Conservation (phyloP, 768 basidiomycete genomes). For the Lentinus brumalis region DNA sequence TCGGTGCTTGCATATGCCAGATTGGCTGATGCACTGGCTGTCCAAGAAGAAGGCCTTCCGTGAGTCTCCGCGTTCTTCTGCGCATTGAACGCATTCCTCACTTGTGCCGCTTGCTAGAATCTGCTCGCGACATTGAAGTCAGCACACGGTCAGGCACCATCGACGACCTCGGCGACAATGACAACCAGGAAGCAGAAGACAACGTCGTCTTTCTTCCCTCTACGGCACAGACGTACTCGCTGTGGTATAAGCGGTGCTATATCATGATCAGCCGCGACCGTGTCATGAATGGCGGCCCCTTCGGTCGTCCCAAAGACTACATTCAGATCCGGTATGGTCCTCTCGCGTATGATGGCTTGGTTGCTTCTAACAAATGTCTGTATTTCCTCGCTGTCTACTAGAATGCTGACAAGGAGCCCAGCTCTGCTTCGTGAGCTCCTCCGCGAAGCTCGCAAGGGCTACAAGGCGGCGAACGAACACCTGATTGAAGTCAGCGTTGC, state of each 20-base stretch:
- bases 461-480: conserved; percentile 52
- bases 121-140: conserved; percentile 27
- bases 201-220: conserved; percentile 33
- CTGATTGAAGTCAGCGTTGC: conserved; percentile 55
- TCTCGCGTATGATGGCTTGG: too few relatives aligned
- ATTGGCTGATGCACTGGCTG: conserved; percentile 75
- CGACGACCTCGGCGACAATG: background rate
- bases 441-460: conserved; percentile 52
- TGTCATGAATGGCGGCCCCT: conserved; percentile 32
- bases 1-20: conserved; percentile 41
- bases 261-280: conserved; percentile 36
- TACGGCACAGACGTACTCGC: conserved; percentile 37
- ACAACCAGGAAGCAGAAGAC: too few relatives aligned
- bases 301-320: conserved; percentile 38
- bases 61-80: background rate
- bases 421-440: conserved; percentile 53
- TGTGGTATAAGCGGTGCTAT: conserved; percentile 49
- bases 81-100: too few relatives aligned
- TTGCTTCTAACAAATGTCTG: too few relatives aligned
- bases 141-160: conserved; percentile 9
- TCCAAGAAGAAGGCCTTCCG: conserved; percentile 43
- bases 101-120: conserved; percentile 18
- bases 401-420: conserved; percentile 53
- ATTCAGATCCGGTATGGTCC: conserved; percentile 43
- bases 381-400: conserved; percentile 26